Evolutionary conservation across 345 rosid species (phyloP).

Genomic region (Eucalyptus sp.): DNA sequence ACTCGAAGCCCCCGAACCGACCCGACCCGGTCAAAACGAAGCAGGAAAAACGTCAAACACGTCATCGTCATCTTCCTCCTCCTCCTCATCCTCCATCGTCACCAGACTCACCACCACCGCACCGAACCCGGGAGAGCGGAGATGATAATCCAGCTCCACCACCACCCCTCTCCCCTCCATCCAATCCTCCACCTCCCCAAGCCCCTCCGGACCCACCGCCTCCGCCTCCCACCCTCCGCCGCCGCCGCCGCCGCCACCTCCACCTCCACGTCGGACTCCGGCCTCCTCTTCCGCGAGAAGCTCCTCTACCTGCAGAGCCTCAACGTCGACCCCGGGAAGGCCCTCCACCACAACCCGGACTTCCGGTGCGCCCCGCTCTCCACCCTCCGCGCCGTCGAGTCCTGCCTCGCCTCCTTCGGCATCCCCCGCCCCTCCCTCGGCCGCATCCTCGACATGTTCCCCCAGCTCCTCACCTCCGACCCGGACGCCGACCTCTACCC

Average conservation of each 20-base stretch:
- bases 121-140: neutral
- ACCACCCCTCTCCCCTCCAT: neutral
- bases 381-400: conserved; percentile 47
- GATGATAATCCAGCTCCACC: neutral
- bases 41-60: neutral
- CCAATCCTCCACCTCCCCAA: neutral
- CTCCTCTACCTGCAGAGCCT: conserved; percentile 57
- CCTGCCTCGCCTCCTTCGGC: conserved; percentile 50
- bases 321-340: conserved; percentile 54
- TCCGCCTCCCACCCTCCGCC: neutral
- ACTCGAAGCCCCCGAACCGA: neutral
- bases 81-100: neutral
- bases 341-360: conserved; percentile 54
- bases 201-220: neutral
- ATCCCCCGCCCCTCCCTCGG: conserved; percentile 51
- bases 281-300: conserved; percentile 63
- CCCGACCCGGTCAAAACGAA: neutral
- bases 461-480: conserved; percentile 55
- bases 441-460: conserved; percentile 77
- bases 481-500: conserved; percentile 42
- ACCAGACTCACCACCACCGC: neutral
- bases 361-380: conserved; percentile 75
- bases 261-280: conserved; percentile 23
- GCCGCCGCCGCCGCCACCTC: neutral
- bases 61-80: neutral